Conservation (phyloP, 352 stramenopile genomes). For the Phytophthora fragariae region DNA sequence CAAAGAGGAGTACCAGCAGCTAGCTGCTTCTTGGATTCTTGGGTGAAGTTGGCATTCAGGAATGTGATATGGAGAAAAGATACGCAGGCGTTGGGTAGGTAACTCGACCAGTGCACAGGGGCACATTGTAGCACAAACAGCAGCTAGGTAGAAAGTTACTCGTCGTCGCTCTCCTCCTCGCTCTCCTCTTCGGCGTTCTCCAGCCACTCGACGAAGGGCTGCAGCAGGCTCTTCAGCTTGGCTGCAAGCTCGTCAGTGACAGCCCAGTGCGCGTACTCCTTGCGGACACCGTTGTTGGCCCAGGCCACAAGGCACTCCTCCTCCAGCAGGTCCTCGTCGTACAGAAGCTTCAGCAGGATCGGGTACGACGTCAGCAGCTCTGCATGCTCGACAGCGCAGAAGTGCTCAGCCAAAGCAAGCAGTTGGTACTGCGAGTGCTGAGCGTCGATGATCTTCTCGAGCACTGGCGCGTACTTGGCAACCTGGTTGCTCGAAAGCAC, state of each 20-base stretch:
- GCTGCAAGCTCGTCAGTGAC: slow-evolving; percentile 89
- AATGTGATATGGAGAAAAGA: slow-evolving; percentile 10
- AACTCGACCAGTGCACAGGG: neutral
- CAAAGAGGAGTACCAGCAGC: neutral
- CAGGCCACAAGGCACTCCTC: slow-evolving; percentile 96
- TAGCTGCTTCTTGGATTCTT: neutral
- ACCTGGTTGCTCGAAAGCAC: slow-evolving; percentile 94
- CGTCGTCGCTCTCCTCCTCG: slow-evolving; percentile 71
- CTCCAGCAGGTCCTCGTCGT: slow-evolving; percentile 96
- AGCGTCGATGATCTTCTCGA: slow-evolving; percentile 88
- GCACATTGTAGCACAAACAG: slow-evolving; percentile 5
- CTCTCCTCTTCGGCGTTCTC: slow-evolving; percentile 96
- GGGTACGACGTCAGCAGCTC: slow-evolving; percentile 87
- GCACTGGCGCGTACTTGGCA: slow-evolving; percentile 84
- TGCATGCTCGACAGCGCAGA: slow-evolving; percentile 92
- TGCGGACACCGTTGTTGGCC: slow-evolving; percentile 76
- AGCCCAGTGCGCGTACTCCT: slow-evolving; percentile 88
- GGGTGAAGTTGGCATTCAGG: neutral
- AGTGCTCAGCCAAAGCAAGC: slow-evolving; percentile 91
- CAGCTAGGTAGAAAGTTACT: slow-evolving; percentile 42
- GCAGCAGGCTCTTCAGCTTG: slow-evolving; percentile 86
- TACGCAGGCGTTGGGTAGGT: slow-evolving; percentile 29
- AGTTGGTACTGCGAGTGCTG: slow-evolving; percentile 94
- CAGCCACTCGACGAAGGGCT: slow-evolving; percentile 97
- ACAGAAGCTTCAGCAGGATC: slow-evolving; percentile 96